Evolutionary conservation across 2,329 filamentous ascomycete genomes (phyloP), one percentile per base, ranked within the genome.

Genomic region (Arthrobotrys sphaeroides): DNA sequence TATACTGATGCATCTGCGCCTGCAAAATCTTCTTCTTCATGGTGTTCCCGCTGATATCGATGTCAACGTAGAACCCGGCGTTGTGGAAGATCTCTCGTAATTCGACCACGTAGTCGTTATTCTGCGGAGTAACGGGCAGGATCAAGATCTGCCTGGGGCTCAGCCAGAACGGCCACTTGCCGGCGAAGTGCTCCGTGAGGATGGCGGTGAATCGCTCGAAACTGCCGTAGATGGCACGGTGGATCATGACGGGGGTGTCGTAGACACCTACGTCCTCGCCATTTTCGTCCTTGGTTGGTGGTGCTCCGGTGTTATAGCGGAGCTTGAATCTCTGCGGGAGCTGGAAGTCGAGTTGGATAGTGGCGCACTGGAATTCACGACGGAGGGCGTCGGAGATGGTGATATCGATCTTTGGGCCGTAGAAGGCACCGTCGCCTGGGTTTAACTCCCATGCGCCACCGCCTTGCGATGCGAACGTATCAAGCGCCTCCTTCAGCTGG

Each of bases 321-420:
- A 97, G 88, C 81, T 92, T 91, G 84, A 97, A 97, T 83, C 93
- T 93, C 80, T 90, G 86, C 0, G 91, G 90, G 18, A 92, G 87
- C 81, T 97, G 91, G 85, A 96, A 96, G 82, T 96, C 93, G 65
- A 96, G 88, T 84, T 98, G 94, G 79, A 98, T 96, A 10, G 94
- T 98, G 79, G 94, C 93, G 81, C 92, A 96, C 83, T 96, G 91
- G 85, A 90, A 91, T 74, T 94, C 92, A 82, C 94, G 88, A 83
- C 89, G 89, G 78, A 97, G 85, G 49, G 92, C 92, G 83, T 97
- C 94, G 60, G 90, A 90, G 81, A 99, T 94, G 77, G 92, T 96
- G 81, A 99, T 95, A 80, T 99, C 95, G 80, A 98, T 97, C 88
- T 99, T 99, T 60, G 95, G 95, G 1, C 95, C 95, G 83, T 99